Evolutionary conservation across 2,329 filamentous ascomycete species (phyloP).

Genomic region (Tolypocladium capitatum): DNA sequence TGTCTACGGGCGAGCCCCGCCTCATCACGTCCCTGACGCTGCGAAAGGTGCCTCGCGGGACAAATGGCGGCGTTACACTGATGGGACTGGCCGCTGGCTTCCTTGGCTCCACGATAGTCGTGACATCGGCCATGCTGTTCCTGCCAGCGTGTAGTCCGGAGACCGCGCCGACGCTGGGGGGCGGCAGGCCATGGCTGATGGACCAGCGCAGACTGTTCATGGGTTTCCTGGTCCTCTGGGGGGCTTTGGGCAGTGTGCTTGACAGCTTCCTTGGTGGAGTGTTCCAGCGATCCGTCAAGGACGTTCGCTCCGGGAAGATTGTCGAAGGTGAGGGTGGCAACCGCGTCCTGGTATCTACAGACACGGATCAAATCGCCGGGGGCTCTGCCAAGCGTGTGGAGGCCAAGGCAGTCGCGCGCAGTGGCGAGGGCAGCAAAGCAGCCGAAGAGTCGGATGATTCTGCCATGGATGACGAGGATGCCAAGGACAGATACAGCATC

Average conservation of each 20-base stretch:
- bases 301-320: slow-evolving; percentile 72
- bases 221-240: slow-evolving; percentile 55
- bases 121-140: slow-evolving; percentile 50
- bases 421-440: slow-evolving; percentile 30
- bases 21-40: slow-evolving; percentile 72
- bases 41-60: slow-evolving; percentile 73
- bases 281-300: slow-evolving; percentile 75
- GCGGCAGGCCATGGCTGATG: slow-evolving; percentile 34
- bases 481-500: slow-evolving; percentile 31
- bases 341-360: slow-evolving; percentile 35
- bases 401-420: slow-evolving; percentile 26
- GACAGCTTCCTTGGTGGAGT: slow-evolving; percentile 80
- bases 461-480: slow-evolving; percentile 22
- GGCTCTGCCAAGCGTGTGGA: slow-evolving; percentile 20
- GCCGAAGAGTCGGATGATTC: slow-evolving; percentile 21
- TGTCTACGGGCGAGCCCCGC: slow-evolving; percentile 61
- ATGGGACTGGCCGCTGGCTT: slow-evolving; percentile 62
- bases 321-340: slow-evolving; percentile 73
- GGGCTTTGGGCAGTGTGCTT: slow-evolving; percentile 65
- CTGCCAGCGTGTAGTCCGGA: slow-evolving; percentile 51
- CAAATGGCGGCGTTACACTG: slow-evolving; percentile 81
- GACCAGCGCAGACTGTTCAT: slow-evolving; percentile 33
- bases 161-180: slow-evolving; percentile 23
- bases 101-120: slow-evolving; percentile 59
- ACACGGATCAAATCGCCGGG: slow-evolving; percentile 11